phyloP scores from a whole-genome alignment of 177 flowering plant genomes.

The Tripterygium wilfordii region DNA sequence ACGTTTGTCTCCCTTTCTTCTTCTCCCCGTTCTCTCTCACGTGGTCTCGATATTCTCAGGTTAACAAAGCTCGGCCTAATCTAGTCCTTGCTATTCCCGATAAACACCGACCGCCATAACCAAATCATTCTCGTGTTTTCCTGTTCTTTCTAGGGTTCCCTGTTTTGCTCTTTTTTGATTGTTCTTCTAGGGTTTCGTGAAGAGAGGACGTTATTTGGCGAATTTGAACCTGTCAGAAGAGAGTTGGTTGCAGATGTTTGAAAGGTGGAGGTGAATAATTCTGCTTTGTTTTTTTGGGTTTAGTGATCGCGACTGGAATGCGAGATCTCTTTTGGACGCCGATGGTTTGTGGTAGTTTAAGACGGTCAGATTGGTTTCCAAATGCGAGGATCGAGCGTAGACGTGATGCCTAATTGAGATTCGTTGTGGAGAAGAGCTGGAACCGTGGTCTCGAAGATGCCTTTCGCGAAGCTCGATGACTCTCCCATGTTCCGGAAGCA shows the following conservation, averaged over 20 bases:
- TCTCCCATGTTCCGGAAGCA: slow-evolving; percentile 50
- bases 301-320: slow-evolving; percentile 8
- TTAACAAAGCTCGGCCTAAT: slow-evolving; percentile 2
- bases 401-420: slow-evolving; percentile 11
- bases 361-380: background rate
- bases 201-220: no score
- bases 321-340: slow-evolving; percentile 21
- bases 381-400: slow-evolving; percentile 15
- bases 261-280: background rate
- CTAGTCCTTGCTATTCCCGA: slow-evolving; percentile 13
- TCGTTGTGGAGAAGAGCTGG: slow-evolving; percentile 4
- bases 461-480: slow-evolving; percentile 52
- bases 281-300: background rate
- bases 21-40: no score
- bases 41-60: slow-evolving; percentile 9
- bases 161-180: background rate
- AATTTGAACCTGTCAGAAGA: no score
- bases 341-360: background rate
- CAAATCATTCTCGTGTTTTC: slow-evolving; percentile 11
- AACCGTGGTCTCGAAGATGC: slow-evolving; percentile 26
- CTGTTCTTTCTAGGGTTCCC: slow-evolving; percentile 14
- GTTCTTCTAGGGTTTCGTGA: slow-evolving; percentile 14
- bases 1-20: no score
- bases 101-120: background rate
- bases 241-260: no score